Evolutionary conservation across 2,329 filamentous ascomycete genomes (phyloP), one percentile per base, ranked within the genome.

Genomic region (Esteya vermicola): DNA sequence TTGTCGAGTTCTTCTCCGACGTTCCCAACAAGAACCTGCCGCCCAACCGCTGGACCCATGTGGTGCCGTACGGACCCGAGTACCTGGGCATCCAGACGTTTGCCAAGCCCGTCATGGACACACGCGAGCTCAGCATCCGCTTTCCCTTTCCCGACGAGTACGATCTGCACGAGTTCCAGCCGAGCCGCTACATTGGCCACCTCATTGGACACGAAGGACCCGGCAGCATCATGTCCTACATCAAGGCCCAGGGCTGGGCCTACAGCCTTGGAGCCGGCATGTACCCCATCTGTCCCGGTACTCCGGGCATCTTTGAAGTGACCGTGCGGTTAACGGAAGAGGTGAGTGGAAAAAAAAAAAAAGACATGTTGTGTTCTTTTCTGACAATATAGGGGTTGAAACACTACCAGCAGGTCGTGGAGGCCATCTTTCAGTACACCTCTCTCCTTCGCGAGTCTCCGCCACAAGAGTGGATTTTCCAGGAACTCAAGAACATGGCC

Each of bases 201-300:
- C 63, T 95, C 39, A 83, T 95, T 46, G 88, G 88, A 5, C 88
- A 95, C 50, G 88, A 95, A 57, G 86, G 88, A 0, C 88, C 88
- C 1, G 88, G 88, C 4, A 94, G 88, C 57, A 82, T 95, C 52
- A 76, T 95, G 62, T 78, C 86, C 3, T 86, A 91, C 56, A 72
- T 93, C 58, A 94, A 94, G 57, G 77, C 74, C 21, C 91, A 88
- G 58, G 88, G 88, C 8, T 93, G 86, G 84, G 85, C 81, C 4
- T 93, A 88, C 51, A 75, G 78, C 3, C 65, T 95, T 3, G 84
- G 81, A 34, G 83, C 85, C 30, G 86, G 86, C 27, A 72, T 77
- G 8, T 79, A 79, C 52, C 67, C 76, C 0, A 64, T 93, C 31
- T 93, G 85, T 51, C 81, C 85, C 4, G 88, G 86, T 13, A 68